Evolutionary conservation across 164 flowering plant species (phyloP).

Genomic region (Piper betle): DNA sequence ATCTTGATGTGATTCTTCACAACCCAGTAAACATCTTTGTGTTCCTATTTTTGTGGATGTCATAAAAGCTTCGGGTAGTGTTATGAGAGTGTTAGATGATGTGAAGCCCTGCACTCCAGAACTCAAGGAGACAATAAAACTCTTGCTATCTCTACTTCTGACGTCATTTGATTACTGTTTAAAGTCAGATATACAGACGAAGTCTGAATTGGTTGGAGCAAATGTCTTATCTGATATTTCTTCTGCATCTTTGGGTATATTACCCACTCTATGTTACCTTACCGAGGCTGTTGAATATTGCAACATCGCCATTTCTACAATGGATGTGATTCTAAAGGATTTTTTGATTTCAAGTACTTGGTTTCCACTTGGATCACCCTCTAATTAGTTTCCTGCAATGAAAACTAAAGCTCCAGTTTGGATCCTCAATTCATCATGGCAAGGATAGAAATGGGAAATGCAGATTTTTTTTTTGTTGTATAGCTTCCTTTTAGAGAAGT

Average conservation of each 20-base stretch:
- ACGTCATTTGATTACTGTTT: slow-evolving; percentile 26
- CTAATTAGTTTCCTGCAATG: slow-evolving; percentile 46
- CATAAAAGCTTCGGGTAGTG: no score
- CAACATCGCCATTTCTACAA: slow-evolving; percentile 43
- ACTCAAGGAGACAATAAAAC: slow-evolving; percentile 23
- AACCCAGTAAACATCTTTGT: no score
- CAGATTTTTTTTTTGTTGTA: no score
- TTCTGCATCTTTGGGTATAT: slow-evolving; percentile 35
- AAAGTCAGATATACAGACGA: neutral
- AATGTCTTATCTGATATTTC: slow-evolving; percentile 38
- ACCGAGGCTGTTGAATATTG: slow-evolving; percentile 32
- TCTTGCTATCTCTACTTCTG: slow-evolving; percentile 47
- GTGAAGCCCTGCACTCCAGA: no score
- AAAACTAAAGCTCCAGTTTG: slow-evolving; percentile 49
- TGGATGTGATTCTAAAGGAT: slow-evolving; percentile 42
- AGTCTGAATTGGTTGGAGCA: slow-evolving; percentile 5
- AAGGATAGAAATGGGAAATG: no score
- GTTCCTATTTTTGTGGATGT: no score
- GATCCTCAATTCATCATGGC: no score
- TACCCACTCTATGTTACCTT: slow-evolving; percentile 63
- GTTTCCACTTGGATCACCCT: slow-evolving; percentile 66
- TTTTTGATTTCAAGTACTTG: slow-evolving; percentile 51
- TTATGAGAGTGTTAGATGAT: no score
- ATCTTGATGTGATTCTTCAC: no score
- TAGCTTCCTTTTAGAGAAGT: no score